These are phyloP conservation scores for Penicillium daleae DNA, from an alignment of 495 filamentous ascomycete species.

Conservation along the genomic window DNA sequence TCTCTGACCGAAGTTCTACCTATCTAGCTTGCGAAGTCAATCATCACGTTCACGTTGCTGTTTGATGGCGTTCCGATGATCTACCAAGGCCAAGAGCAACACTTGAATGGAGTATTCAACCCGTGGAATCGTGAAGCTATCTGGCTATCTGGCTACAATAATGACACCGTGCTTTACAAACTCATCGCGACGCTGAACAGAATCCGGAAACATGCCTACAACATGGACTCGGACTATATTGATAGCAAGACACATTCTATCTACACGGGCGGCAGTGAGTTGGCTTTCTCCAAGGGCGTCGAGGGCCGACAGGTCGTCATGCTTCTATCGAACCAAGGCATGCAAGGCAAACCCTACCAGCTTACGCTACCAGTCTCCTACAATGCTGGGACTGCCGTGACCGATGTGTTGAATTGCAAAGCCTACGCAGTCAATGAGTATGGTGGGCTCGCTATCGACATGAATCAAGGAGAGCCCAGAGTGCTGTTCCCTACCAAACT, in stretches of 20 bases:
- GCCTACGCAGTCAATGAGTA: constrained; percentile 43
- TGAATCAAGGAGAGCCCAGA: constrained; percentile 54
- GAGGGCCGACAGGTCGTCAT: constrained; percentile 58
- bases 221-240: constrained; percentile 51
- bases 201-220: constrained; percentile 60
- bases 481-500: constrained; percentile 44
- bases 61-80: constrained; percentile 67
- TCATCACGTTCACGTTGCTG: constrained; percentile 72
- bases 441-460: constrained; percentile 50
- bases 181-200: constrained; percentile 61
- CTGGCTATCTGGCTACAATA: constrained; percentile 70
- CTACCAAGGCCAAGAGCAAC: constrained; percentile 76
- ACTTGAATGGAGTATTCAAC: constrained; percentile 58
- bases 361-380: constrained; percentile 50
- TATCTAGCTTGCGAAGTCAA: constrained; percentile 61
- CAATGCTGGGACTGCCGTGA: constrained; percentile 34
- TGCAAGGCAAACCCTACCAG: constrained; percentile 42
- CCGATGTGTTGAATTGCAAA: constrained; percentile 56
- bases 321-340: constrained; percentile 62
- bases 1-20: not conserved
- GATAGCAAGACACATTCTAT: constrained; percentile 53
- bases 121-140: constrained; percentile 75
- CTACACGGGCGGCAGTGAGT: constrained; percentile 57
- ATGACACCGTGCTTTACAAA: constrained; percentile 60
- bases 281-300: constrained; percentile 67